Base-by-base conservation (phyloP, 495 filamentous ascomycete species). In the Cairneyella variabilis region DNA sequence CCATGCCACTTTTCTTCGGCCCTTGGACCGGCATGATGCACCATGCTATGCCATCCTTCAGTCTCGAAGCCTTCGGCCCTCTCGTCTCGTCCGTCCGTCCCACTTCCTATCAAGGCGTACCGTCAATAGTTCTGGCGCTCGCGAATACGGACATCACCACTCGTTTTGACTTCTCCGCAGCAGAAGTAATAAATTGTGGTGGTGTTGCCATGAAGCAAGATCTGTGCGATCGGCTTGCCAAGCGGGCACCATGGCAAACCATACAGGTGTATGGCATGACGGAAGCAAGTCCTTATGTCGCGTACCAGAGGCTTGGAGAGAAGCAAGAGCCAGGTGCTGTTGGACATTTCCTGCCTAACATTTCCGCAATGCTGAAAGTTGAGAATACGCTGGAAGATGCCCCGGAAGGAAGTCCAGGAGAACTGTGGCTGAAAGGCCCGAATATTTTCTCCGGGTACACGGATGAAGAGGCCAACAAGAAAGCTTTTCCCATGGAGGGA, bases 141-240 rank as follows among this genome's bases (percentile, higher is more conserved):
- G 77, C 80, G 57, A 95, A 95, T 61, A 79, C 88, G 65, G 87
- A 90, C 0, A 62, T 77, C 6, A 82, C 95, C 10, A 64, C 65
- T 0, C 86, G 87, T 57, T 95, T 91, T 65, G 84, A 97, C 65
- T 69, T 97, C n/a, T 84, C 79, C 11, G 82, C 76, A 22, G 57
- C 96, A 8, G 82, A 84, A 42, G 88, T 91, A 80, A 72, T 95
- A 71, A 92, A 88, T 69, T 91, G 81, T 3, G 92, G 89, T 4
- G 91, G 91, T 1, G 91, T 91, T 6, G 91, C 92, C 1, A 71
- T 96, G 45, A 93, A 88, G 0, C 73, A 78, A 17, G 90, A 96
- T 47, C 73, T 97, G 3, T 85, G 89, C 12, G 78, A 91, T 52
- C 76, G 81, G 12, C 82, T 92, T 11, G 88, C 89, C 71, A 62